Evolutionary conservation across 2,329 filamentous ascomycete genomes (phyloP), one percentile per base, ranked within the genome.

Genomic region (Drechslera avenae): DNA sequence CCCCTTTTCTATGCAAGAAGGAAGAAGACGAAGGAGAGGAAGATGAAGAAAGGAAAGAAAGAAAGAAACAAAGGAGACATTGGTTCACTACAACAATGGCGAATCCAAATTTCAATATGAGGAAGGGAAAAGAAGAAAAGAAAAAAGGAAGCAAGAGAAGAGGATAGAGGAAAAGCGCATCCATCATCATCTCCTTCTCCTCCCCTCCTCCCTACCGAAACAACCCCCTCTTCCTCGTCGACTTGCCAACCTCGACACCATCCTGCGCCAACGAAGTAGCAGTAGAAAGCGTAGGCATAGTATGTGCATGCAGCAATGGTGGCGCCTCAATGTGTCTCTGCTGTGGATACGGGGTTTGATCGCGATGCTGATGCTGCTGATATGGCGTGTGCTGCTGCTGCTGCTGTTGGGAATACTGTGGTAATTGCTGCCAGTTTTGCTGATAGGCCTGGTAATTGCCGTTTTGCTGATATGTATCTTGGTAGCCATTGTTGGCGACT

Each of bases 251-350:
- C n/a, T 57, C 56, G 12, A 39, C 50, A 5, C 42, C 55, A 6
- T 59, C 56, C 6, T 54, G 45, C 8, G 39, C 33, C 31, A 26
- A 39, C n/a, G 14, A 34, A 5, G 10, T 3, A 13, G 10, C 13
- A 9, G 17, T 37, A 7, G 58, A 50, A 13, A 71, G 39, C 10
- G 56, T 59, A 12, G 69, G 69, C 57, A 69, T 63, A 40, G 64
- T 71, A 41, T 71, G 64, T 3, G 58, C 56, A 42, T 64, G 62
- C 17, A 66, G 42, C 39, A 62, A 47, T 9, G 64, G 55, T 44
- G 64, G 60, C 14, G 60, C 54, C 9, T 59, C 54, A 12, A 59
- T 54, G 23, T 66, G 51, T 12, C 54, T 54, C 42, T 62, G n/a
- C 2, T 34, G 33, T 12, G 46, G 30, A 26, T 49, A 52, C 12